Evolutionary conservation across 2,329 filamentous ascomycete species (phyloP).

Genomic region (Rhynchosporium graminicola): DNA sequence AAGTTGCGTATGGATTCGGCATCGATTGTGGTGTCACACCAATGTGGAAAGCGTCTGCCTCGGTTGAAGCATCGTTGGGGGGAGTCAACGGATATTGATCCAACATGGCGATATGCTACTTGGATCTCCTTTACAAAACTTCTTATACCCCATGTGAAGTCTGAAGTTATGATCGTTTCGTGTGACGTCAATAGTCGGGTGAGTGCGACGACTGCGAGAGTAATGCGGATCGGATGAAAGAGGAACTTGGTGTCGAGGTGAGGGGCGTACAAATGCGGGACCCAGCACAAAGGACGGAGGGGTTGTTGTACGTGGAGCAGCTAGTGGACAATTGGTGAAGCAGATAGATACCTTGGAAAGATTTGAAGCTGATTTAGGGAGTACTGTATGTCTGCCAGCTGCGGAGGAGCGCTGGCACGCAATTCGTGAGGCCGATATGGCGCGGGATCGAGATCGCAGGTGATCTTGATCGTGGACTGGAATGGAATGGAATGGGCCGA

Average conservation of each 20-base stretch:
- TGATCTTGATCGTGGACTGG: not conserved
- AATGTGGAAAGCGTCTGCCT: constrained; percentile 25
- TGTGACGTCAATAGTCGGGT: constrained; percentile 23
- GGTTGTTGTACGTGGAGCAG: constrained; percentile 9
- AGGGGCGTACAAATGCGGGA: constrained; percentile 18
- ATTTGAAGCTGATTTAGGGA: not conserved
- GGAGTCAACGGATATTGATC: constrained; percentile 32
- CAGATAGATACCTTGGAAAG: not conserved
- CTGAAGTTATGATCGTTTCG: constrained; percentile 22
- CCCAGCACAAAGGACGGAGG: constrained; percentile 15
- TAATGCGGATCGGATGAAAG: constrained; percentile 26
- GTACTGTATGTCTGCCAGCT: not conserved
- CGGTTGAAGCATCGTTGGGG: constrained; percentile 30
- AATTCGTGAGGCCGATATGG: not conserved
- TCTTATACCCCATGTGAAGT: constrained; percentile 29
- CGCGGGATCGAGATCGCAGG: not conserved
- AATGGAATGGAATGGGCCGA: constrained; percentile 2
- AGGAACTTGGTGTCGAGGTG: constrained; percentile 28
- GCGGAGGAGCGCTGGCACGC: not conserved
- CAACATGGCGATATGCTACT: constrained; percentile 34
- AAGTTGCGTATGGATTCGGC: constrained; percentile 14
- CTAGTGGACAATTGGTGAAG: constrained; percentile 11
- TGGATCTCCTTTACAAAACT: constrained; percentile 19
- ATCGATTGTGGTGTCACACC: constrained; percentile 14
- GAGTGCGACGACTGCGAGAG: constrained; percentile 20